A percentile compares a stretch with the other conserved stretches of the same genome.
These are phyloP conservation scores for Calvatia gigantea DNA, from an alignment of 768 basidiomycete species.

Conservation along the genomic window DNA sequence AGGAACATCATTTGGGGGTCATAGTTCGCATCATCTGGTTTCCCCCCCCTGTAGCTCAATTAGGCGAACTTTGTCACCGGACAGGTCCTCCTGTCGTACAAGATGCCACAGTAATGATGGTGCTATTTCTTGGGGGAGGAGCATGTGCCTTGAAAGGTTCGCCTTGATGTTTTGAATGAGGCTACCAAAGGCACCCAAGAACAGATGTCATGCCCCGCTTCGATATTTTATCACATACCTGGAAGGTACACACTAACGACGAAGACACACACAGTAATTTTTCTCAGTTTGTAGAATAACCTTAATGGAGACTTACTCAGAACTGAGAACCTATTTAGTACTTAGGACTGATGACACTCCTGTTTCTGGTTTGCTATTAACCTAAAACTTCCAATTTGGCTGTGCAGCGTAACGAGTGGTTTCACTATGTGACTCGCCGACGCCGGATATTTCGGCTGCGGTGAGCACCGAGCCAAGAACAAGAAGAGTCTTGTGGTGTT, in stretches of 20 bases:
- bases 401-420: neutral
- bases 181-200: too few relatives aligned
- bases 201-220: too few relatives aligned
- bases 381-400: neutral
- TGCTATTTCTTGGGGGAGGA: neutral
- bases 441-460: neutral
- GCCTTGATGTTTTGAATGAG: neutral
- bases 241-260: neutral
- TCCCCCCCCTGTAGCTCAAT: neutral
- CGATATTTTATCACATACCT: too few relatives aligned
- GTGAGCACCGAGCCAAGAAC: neutral
- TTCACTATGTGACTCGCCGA: neutral
- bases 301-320: neutral
- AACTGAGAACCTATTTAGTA: too few relatives aligned
- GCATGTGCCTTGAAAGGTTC: neutral
- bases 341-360: conserved; percentile 9
- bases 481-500: neutral
- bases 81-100: neutral
- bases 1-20: neutral
- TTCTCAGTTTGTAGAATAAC: neutral
- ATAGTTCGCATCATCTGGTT: neutral
- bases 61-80: neutral
- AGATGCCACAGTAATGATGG: conserved; percentile 10
- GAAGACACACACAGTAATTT: neutral
- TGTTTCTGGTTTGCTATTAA: neutral